Evolutionary conservation across 148 eudicot species (phyloP).

Genomic region (Rhododendron mucronatum): DNA sequence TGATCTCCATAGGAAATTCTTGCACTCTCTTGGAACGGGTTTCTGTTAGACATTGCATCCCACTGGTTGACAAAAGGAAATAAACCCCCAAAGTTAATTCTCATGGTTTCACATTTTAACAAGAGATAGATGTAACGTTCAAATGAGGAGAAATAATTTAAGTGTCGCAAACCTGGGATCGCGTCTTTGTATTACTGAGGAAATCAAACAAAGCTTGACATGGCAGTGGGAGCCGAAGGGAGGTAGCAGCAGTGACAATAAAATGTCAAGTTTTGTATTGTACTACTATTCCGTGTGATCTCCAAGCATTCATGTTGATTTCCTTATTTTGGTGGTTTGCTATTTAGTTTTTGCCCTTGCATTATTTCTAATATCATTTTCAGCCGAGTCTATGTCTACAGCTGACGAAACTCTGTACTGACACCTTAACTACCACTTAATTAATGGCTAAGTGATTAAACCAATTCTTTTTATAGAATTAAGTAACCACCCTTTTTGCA

Average conservation of each 20-base stretch:
- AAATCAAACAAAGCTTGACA: slow-evolving; percentile 26
- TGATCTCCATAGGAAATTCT: slow-evolving; percentile 28
- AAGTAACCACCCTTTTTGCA: no score
- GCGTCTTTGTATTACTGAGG: slow-evolving; percentile 30
- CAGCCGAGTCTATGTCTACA: no score
- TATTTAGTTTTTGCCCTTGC: no score
- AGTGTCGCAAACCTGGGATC: slow-evolving; percentile 35
- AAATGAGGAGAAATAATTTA: background rate
- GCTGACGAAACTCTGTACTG: no score
- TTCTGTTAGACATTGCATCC: slow-evolving; percentile 36
- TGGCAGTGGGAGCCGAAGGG: slow-evolving; percentile 52
- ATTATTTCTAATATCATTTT: no score
- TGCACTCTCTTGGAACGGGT: slow-evolving; percentile 24
- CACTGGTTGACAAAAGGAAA: slow-evolving; percentile 30
- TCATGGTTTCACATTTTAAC: background rate
- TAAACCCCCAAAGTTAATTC: background rate
- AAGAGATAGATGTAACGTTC: background rate
- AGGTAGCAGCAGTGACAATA: slow-evolving; percentile 32
- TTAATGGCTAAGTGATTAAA: no score
- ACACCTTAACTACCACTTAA: no score
- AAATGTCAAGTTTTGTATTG: background rate
- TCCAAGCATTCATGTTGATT: no score
- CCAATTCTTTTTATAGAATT: no score
- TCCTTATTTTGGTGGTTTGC: no score
- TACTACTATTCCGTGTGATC: no score